Base-by-base conservation (phyloP, 371 early-diverging fungal genomes). In the Syncephalis fuscata region DNA sequence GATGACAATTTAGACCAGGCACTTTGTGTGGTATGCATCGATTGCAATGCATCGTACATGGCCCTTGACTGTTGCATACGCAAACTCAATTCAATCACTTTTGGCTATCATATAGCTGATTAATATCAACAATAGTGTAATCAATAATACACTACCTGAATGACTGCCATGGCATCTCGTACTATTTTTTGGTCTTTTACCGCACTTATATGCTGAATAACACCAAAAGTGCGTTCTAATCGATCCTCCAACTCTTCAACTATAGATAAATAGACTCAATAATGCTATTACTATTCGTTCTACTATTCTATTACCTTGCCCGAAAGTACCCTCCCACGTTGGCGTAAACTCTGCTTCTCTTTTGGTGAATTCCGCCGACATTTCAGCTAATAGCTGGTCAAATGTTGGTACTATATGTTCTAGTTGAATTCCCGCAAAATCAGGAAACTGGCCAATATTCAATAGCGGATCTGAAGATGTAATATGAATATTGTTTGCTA, bases 291-390 rank as follows among this genome's bases (percentile, higher is more conserved):
- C 20, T 19, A 21, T 15, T 7, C 8, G 27, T 27, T 39, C 9
- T 45, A 15, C 3, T 10, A 2, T 11, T 15, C 2, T 15, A 63
- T 53, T 65, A 69, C 73, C 63, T 55, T 61, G 52, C 16, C 73
- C 74, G 59, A 78, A 68, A 1, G 76, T 68, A 16, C 76, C 73
- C 27, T 71, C 75, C 67, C 68, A 78, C 0, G 71, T 73, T 1
- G 79, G 76, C n/a, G 62, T 56, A 48, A 78, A 71, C 5, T 57
- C 49, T 20, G 60, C 60, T 36, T 74, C 74, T 9, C 73, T 55
- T 25, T 65, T 55, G 24, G 54, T 38, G 49, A 78, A 78, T 26
- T 65, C 58, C 10, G 58, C 56, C 43, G 66, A 65, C 1, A 72
- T 56, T 23, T 63, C 56, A 20, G 56, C 54, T 37, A 73, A 56